These are phyloP conservation scores for Colletotrichum tamarilloi DNA, from an alignment of 2,329 filamentous ascomycete species.

Conservation along the genomic window DNA sequence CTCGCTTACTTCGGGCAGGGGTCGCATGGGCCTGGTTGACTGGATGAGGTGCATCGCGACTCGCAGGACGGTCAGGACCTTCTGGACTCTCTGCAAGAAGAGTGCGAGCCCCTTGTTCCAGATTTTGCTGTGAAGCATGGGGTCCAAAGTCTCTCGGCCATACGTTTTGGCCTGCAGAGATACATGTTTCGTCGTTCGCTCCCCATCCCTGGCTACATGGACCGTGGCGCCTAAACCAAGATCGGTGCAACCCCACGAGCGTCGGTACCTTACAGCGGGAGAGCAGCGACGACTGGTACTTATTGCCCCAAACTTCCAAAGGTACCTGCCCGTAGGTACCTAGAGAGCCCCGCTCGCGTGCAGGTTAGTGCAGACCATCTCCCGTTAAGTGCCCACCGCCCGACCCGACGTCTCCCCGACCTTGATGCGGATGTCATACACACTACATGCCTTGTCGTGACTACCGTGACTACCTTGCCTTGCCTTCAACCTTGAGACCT, in stretches of 20 bases:
- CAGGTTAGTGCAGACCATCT: conserved; percentile 28
- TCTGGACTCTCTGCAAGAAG: not conserved
- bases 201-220: conserved; percentile 4
- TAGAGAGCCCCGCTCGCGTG: not conserved
- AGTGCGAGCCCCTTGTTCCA: conserved; percentile 34
- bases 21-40: conserved; percentile 32
- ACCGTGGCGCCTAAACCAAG: conserved; percentile 24
- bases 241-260: conserved; percentile 27
- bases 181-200: conserved; percentile 30
- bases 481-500: not conserved
- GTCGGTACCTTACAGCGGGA: conserved; percentile 11
- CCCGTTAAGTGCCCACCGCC: conserved; percentile 22
- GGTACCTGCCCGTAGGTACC: not conserved
- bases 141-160: conserved; percentile 13
- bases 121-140: conserved; percentile 33
- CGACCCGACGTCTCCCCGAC: conserved; percentile 4
- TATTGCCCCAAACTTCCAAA: not conserved
- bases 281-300: conserved; percentile 12
- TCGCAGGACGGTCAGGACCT: not conserved
- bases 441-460: too few species aligned
- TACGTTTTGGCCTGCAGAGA: conserved; percentile 8
- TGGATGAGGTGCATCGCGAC: conserved; percentile 38
- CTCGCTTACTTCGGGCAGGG: conserved; percentile 28
- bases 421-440: not conserved
- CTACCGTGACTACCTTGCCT: too few species aligned